A percentile compares a stretch with the other conserved stretches of the same genome.
These are phyloP conservation scores for Populus tremula DNA, from an alignment of 345 rosid species.

Conservation along the genomic window DNA sequence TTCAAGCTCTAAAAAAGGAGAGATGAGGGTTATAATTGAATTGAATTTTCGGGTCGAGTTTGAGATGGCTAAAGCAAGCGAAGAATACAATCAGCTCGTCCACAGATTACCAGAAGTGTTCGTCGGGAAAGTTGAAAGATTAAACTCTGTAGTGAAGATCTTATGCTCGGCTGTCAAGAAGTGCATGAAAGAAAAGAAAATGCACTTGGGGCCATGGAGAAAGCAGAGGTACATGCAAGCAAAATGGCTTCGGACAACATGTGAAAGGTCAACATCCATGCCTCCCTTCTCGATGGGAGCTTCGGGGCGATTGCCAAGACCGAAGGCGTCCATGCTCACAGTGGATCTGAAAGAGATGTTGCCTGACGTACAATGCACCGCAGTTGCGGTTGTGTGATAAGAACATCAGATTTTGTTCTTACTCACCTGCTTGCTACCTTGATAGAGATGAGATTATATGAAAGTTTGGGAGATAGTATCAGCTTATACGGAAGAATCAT, in stretches of 20 bases:
- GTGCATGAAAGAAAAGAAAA: constrained; percentile 57
- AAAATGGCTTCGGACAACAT: constrained; percentile 42
- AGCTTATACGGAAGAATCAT: background rate
- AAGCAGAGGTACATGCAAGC: constrained; percentile 55
- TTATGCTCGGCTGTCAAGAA: constrained; percentile 49
- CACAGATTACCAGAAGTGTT: constrained; percentile 41
- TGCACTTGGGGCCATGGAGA: constrained; percentile 65
- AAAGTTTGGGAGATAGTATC: background rate
- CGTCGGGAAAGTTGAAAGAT: constrained; percentile 50
- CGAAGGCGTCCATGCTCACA: constrained; percentile 45
- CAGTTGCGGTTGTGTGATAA: constrained; percentile 37
- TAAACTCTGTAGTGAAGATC: constrained; percentile 33
- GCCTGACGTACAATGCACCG: constrained; percentile 36
- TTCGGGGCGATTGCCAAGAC: constrained; percentile 29
- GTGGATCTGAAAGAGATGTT: constrained; percentile 43
- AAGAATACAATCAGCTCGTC: constrained; percentile 41
- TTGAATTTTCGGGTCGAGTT: constrained; percentile 47
- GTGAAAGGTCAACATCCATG: constrained; percentile 27
- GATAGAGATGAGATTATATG: background rate
- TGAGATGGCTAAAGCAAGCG: constrained; percentile 52
- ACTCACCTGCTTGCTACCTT: background rate
- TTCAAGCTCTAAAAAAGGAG: constrained; percentile 31
- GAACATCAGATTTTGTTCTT: background rate
- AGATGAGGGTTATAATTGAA: constrained; percentile 43
- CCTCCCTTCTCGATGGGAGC: constrained; percentile 16